Evolutionary conservation across 306 rosid genomes (phyloP).

Genomic region (Vicia faba): DNA sequence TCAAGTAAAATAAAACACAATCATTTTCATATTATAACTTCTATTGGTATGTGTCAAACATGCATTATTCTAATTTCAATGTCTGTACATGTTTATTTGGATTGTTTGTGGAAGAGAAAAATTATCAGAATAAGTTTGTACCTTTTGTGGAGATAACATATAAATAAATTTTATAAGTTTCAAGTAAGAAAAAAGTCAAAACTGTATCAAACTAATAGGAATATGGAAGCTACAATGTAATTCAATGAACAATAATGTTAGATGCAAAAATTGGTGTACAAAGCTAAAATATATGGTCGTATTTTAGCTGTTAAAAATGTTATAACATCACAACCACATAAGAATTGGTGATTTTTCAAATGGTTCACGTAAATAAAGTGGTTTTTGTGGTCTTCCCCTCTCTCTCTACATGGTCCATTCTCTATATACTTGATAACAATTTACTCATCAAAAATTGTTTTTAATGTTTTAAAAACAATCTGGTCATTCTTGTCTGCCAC

Average conservation of each 20-base stretch:
- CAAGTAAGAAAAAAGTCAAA: slow-evolving; percentile 46
- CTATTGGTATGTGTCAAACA: slow-evolving; percentile 37
- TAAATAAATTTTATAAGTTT: slow-evolving; percentile 58
- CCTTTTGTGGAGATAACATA: slow-evolving; percentile 34
- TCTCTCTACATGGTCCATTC: too few species aligned
- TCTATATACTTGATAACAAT: too few species aligned
- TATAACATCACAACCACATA: slow-evolving; percentile 47
- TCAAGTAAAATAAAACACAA: slow-evolving; percentile 19
- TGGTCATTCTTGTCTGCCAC: too few species aligned
- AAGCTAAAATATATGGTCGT: slow-evolving; percentile 49
- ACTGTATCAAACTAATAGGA: slow-evolving; percentile 45
- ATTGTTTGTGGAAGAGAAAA: slow-evolving; percentile 28
- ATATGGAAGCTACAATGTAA: slow-evolving; percentile 65
- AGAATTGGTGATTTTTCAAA: slow-evolving; percentile 63
- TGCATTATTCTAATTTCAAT: slow-evolving; percentile 36
- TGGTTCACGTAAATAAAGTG: slow-evolving; percentile 52
- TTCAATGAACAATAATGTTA: slow-evolving; percentile 39
- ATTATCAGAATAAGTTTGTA: slow-evolving; percentile 20
- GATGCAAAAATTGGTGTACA: slow-evolving; percentile 63
- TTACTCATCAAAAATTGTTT: too few species aligned
- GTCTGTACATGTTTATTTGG: slow-evolving; percentile 23
- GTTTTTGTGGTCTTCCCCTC: too few species aligned
- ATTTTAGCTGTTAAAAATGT: slow-evolving; percentile 55
- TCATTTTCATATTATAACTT: slow-evolving; percentile 22
- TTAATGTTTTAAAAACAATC: too few species aligned